Evolutionary conservation across 2,329 filamentous ascomycete genomes (phyloP).

Genomic region (Diaporthe longicolla): DNA sequence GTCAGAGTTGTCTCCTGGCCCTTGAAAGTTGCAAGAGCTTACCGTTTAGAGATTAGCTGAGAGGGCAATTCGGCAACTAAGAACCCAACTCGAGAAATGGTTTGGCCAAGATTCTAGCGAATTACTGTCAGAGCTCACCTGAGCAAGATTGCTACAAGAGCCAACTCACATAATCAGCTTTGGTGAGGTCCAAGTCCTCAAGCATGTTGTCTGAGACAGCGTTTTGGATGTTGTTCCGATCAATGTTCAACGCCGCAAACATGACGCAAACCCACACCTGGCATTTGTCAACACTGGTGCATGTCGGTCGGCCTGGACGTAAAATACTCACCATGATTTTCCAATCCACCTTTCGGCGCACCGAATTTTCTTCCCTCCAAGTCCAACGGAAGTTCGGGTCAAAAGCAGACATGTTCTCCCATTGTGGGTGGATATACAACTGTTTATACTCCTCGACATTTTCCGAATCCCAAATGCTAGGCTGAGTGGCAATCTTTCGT

Average conservation of each 20-base stretch:
- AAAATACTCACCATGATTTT: slow-evolving; percentile 45
- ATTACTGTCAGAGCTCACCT: background rate
- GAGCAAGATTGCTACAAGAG: background rate
- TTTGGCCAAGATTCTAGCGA: slow-evolving; percentile 62
- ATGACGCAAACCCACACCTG: slow-evolving; percentile 63
- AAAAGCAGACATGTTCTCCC: slow-evolving; percentile 69
- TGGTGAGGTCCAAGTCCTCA: slow-evolving; percentile 49
- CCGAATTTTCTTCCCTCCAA: slow-evolving; percentile 64
- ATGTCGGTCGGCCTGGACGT: no score
- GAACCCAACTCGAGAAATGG: slow-evolving; percentile 65
- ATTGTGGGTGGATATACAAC: slow-evolving; percentile 55
- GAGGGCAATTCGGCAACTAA: slow-evolving; percentile 70
- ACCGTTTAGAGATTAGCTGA: slow-evolving; percentile 68
- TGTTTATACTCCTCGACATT: slow-evolving; percentile 51
- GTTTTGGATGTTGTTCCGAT: slow-evolving; percentile 57
- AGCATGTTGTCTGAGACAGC: slow-evolving; percentile 50
- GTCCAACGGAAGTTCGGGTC: slow-evolving; percentile 68
- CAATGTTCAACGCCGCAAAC: slow-evolving; percentile 66
- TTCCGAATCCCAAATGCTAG: slow-evolving; percentile 44
- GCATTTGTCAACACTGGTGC: background rate
- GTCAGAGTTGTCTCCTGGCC: background rate
- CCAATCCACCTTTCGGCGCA: slow-evolving; percentile 64
- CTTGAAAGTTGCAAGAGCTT: background rate
- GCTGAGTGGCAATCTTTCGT: background rate
- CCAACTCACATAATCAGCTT: slow-evolving; percentile 52